These are phyloP conservation scores for Chalciporus chontae DNA, from an alignment of 768 basidiomycete genomes.

Conservation along the genomic window DNA sequence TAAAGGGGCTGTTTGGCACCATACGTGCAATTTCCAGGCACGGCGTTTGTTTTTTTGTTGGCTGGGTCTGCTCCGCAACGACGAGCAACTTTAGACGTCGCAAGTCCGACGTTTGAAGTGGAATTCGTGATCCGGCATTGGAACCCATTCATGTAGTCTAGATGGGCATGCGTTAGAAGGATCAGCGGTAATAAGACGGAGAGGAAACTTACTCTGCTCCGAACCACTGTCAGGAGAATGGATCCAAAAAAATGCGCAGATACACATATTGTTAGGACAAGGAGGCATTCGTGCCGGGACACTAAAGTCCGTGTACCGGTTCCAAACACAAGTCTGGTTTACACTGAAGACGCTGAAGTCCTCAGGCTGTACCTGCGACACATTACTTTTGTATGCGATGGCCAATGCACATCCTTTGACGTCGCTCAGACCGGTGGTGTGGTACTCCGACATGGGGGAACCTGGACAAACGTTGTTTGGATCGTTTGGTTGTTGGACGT, in stretches of 20 bases:
- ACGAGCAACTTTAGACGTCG: constrained; percentile 54
- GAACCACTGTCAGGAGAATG: constrained; percentile 58
- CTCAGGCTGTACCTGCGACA: constrained; percentile 51
- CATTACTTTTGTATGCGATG: constrained; percentile 73
- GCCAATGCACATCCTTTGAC: constrained; percentile 64
- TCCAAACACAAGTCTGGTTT: constrained; percentile 75
- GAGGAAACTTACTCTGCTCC: constrained; percentile 51
- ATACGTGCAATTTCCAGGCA: constrained; percentile 65
- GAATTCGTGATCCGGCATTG: constrained; percentile 57
- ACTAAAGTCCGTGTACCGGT: constrained; percentile 61
- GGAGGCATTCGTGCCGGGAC: constrained; percentile 68
- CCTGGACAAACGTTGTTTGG: constrained; percentile 53
- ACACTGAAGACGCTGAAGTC: constrained; percentile 75
- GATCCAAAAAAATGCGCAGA: constrained; percentile 75
- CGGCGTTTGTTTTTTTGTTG: constrained; percentile 39
- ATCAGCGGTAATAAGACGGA: neutral
- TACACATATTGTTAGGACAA: constrained; percentile 60
- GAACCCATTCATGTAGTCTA: constrained; percentile 76
- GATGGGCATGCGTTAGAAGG: neutral
- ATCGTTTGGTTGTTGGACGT: constrained; percentile 45
- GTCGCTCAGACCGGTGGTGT: constrained; percentile 53
- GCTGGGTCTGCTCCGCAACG: constrained; percentile 60
- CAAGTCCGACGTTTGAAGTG: constrained; percentile 49
- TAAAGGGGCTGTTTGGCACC: constrained; percentile 70
- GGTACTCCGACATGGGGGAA: constrained; percentile 42